A percentile compares a stretch with the other conserved stretches of the same genome.
Evolutionary conservation across 108 stramenopile genomes (phyloP).

Genomic region (Cyclotella kingstonii): DNA sequence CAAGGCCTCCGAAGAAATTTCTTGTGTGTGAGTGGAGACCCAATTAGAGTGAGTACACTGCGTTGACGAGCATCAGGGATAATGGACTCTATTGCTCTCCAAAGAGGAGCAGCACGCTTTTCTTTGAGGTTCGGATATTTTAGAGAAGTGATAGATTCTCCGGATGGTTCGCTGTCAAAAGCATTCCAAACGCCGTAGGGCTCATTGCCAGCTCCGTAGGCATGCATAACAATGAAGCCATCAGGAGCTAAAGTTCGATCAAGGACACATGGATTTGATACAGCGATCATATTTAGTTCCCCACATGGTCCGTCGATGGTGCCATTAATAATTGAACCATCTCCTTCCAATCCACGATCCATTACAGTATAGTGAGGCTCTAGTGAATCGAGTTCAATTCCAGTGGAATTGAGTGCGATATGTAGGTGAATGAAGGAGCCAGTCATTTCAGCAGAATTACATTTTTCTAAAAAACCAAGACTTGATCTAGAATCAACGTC

Average conservation of each 20-base stretch:
- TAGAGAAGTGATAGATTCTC: conserved; percentile 34
- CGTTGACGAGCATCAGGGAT: conserved; percentile 85
- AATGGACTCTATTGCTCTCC: conserved; percentile 87
- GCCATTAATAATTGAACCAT: conserved; percentile 20
- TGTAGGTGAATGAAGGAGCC: conserved; percentile 91
- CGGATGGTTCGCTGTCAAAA: conserved; percentile 19
- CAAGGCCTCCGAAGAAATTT: conserved; percentile 74
- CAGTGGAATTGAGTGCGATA: conserved; percentile 78
- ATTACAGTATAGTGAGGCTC: conserved; percentile 92
- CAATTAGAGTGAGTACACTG: conserved; percentile 71
- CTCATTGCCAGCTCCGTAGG: conserved; percentile 90
- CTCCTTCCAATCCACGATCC: conserved; percentile 74
- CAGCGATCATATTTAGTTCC: conserved; percentile 90
- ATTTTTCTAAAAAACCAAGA: conserved; percentile 45
- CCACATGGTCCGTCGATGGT: conserved; percentile 76
- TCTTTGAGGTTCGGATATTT: conserved; percentile 74
- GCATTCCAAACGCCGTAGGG: conserved; percentile 83
- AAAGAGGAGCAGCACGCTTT: conserved; percentile 75
- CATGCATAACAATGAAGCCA: conserved; percentile 88
- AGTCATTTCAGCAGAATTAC: conserved; percentile 74
- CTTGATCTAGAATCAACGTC: conserved; percentile 7
- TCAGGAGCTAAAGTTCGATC: conserved; percentile 79
- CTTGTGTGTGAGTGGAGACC: conserved; percentile 91
- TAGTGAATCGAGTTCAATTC: conserved; percentile 60
- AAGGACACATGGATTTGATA: conserved; percentile 85